phyloP scores from a whole-genome alignment of 1,284 basidiomycete species.

The Heterobasidion occidentale region DNA sequence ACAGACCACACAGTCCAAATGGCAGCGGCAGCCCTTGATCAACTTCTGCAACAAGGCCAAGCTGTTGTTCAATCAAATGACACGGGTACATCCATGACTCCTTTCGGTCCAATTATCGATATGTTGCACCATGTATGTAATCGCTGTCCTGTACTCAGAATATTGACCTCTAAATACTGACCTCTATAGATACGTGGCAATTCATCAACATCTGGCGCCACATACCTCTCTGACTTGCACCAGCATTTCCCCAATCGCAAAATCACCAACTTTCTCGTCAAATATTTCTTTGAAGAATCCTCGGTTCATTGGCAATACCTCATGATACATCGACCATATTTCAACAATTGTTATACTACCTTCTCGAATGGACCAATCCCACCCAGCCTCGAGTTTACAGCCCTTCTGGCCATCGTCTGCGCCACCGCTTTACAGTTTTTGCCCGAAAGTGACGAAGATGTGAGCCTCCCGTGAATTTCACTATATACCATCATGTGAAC shows the following conservation, averaged over 20 bases:
- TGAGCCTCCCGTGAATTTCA: conserved; percentile 2
- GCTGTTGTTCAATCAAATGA: not conserved
- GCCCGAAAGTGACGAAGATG: conserved; percentile 14
- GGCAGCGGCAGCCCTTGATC: conserved; percentile 8
- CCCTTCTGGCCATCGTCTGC: conserved; percentile 15
- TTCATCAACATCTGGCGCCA: not conserved
- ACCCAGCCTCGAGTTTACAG: conserved; percentile 14
- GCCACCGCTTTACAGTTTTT: conserved; percentile 17
- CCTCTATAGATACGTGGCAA: not conserved
- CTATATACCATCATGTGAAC: not conserved
- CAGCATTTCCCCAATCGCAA: conserved; percentile 15
- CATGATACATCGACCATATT: conserved; percentile 14
- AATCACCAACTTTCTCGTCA: conserved; percentile 12
- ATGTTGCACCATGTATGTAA: conserved; percentile 1
- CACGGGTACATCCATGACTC: not conserved
- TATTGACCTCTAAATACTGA: not conserved
- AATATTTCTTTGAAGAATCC: conserved; percentile 15
- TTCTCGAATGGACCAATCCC: conserved; percentile 8
- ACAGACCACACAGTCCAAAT: conserved; percentile 4
- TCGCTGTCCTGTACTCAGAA: not conserved
- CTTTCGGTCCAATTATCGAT: conserved; percentile 3
- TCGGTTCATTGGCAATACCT: conserved; percentile 15
- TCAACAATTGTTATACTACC: conserved; percentile 13
- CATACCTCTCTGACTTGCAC: conserved; percentile 6
- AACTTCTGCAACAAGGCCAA: conserved; percentile 5